Base-by-base conservation (phyloP, 2,329 filamentous ascomycete species). In the Microsporum audouinii region DNA sequence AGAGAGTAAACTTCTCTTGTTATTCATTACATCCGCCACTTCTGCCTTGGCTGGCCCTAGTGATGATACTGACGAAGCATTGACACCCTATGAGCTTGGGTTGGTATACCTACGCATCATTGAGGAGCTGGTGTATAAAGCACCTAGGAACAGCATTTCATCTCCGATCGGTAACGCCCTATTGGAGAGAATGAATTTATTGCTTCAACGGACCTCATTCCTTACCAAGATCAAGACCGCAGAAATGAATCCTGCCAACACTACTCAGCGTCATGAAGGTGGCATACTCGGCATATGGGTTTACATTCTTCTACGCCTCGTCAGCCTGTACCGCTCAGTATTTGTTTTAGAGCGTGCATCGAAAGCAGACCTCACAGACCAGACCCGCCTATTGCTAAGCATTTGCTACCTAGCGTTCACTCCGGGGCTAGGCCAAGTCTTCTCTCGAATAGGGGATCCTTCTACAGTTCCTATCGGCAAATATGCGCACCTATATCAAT, bases 371-470 rank as follows among this genome's bases (percentile, higher is more conserved):
- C 66, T 70, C 27, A 71, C 68, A 36, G 72, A 73, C 60, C 73
- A 76, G 62, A 68, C 71, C 27, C 70, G 73, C 33, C 65, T 76
- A 12, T 63, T 76, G 29, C 68, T 72, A 14, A 71, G 71, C 2
- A 75, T 76, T 6, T 72, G 73, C 63, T 76, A 71, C 63, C 72
- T 76, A 34, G 69, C 74, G 5, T 66, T 76, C n/a, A 74, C 72
- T 7, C 72, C 71, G 23, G 66, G 73, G 27, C 71, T 74, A 0
- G 66, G 69, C 33, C 66, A 70, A 45, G 63, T 71, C 7, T 61
- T 71, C n/a, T 67, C 68, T n/a, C 67, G 68, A 61, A 68, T 70
- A 61, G 68, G 68, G 31, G 62, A 66, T 23, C 58, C 71, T 70
- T 57, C 69, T 69, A 27, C 69, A 65, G 27, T 62, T 66, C 5